Evolutionary conservation across 306 rosid species (phyloP).

Genomic region (Macrotyloma uniflorum): DNA sequence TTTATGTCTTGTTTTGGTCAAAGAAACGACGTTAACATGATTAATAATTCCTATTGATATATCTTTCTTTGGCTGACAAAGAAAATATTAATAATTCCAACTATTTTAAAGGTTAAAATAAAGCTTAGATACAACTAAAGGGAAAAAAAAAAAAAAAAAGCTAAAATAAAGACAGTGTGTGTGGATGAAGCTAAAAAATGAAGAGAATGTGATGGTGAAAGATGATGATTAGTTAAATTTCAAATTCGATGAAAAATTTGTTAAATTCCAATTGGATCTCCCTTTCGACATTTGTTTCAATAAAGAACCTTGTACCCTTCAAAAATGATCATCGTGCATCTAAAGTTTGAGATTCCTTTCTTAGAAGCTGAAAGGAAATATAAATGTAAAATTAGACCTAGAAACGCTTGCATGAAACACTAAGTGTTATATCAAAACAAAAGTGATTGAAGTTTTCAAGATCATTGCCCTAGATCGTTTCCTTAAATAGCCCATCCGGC

Average conservation of each 20-base stretch:
- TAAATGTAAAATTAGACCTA: background rate
- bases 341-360: constrained; percentile 18
- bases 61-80: too few species aligned
- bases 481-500: constrained; percentile 1
- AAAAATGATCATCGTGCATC: background rate
- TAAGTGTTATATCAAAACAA: background rate
- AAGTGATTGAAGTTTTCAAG: background rate
- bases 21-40: background rate
- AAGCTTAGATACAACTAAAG: constrained; percentile 15
- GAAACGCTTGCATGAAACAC: background rate
- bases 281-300: constrained; percentile 8
- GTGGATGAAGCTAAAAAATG: constrained; percentile 6
- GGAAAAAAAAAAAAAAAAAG: too few species aligned
- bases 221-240: background rate
- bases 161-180: constrained; percentile 18
- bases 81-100: background rate
- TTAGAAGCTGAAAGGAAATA: constrained; percentile 1
- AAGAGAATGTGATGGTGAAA: constrained; percentile 24
- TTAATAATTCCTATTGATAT: background rate
- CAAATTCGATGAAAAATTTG: background rate
- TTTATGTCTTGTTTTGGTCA: constrained; percentile 11
- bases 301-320: background rate
- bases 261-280: background rate
- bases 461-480: background rate
- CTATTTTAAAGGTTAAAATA: constrained; percentile 7